Evolutionary conservation across 192 early-diverging fungal genomes (phyloP), one percentile per base, ranked within the genome.

Genomic region (Spinellus fusiger): DNA sequence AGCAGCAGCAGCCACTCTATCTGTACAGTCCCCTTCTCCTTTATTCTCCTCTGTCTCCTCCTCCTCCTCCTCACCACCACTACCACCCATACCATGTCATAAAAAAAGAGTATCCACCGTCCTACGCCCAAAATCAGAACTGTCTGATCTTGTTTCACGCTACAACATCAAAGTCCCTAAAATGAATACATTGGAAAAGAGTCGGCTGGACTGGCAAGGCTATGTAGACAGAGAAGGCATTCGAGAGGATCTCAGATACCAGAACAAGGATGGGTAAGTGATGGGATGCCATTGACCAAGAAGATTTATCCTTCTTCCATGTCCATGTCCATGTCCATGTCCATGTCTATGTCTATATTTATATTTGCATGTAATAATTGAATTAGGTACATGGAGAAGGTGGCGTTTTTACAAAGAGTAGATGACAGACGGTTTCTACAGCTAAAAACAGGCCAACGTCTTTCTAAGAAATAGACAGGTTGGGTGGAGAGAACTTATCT

Each of bases 121-220:
- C 20, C 29, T 33, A 28, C 54, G 72, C 58, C 72, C 72, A 16
- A 74, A 74, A 59, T 74, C 66, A 7, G 49, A 49, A 8, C 49
- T 74, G 20, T 63, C 61, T 6, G 56, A 55, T 5, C 59, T 74
- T 13, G 67, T 62, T 4, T 56, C 61, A 35, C 72, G 66, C 27
- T 68, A 69, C 18, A 69, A 69, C 3, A 78, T 77, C 59, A 85
- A 79, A 54, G 80, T 76, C 7, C 69, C 80, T 12, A 87, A 86
- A 64, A 68, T 88, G 48, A 86, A 86, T 23, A 85, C 86, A 16
- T 66, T 89, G 16, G 87, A 89, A 29, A 82, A 87, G 61, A 82
- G 81, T 18, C 85, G 84, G 63, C 37, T 80, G 69, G 87, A 89
- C 59, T 89, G 87, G 87, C 76, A 81, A 33, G 65, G 66, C 23